Evolutionary conservation across 768 basidiomycete species (phyloP).

Genomic region (Rhizopogon sp.): DNA sequence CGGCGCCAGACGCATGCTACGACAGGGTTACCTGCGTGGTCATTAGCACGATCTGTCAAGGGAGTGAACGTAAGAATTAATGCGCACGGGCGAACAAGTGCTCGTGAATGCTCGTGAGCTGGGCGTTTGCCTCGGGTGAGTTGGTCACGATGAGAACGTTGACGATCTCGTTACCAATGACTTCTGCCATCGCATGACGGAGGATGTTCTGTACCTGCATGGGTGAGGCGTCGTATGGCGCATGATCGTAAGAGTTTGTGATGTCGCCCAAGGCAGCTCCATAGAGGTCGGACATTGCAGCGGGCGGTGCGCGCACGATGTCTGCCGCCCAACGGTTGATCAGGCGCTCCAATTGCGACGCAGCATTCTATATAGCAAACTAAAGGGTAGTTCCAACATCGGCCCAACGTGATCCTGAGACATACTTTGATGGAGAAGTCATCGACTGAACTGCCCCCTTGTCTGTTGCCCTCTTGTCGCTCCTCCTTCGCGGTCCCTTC

Average conservation of each 20-base stretch:
- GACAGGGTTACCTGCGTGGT: conserved; percentile 64
- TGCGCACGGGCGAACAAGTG: conserved; percentile 76
- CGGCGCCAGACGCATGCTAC: conserved; percentile 90
- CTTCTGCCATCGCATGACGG: conserved; percentile 75
- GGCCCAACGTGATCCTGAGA: neutral
- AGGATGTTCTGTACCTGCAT: conserved; percentile 79
- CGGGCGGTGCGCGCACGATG: conserved; percentile 53
- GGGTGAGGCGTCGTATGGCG: conserved; percentile 41
- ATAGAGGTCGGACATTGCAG: conserved; percentile 47
- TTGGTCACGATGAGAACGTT: conserved; percentile 87
- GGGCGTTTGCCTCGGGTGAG: conserved; percentile 77
- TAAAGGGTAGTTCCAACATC: neutral
- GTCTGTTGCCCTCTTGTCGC: conserved; percentile 22
- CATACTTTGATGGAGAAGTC: conserved; percentile 85
- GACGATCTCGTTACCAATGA: conserved; percentile 69
- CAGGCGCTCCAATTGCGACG: conserved; percentile 74
- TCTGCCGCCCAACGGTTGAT: conserved; percentile 90
- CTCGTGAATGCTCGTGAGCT: conserved; percentile 83
- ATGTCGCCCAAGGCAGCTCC: conserved; percentile 58
- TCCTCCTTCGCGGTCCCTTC: conserved; percentile 54
- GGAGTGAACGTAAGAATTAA: neutral
- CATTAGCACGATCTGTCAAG: neutral
- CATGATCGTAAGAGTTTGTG: conserved; percentile 42
- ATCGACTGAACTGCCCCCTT: conserved; percentile 65
- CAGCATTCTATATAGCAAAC: conserved; percentile 53